Evolutionary conservation across 257 asterid genomes (phyloP).

Genomic region (Fraxinus americana): DNA sequence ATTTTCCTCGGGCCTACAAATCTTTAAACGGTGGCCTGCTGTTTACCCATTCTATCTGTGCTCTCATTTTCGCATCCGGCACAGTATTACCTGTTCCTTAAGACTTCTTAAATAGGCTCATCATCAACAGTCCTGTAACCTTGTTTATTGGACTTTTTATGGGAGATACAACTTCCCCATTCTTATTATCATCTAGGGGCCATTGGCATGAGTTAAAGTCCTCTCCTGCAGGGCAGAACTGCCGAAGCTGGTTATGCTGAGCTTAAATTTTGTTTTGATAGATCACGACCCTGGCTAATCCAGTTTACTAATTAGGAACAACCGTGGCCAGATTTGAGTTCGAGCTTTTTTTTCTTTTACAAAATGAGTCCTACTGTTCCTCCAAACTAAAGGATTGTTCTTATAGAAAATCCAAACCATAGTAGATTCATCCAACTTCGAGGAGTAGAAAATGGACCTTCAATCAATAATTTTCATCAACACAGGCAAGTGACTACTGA

Average conservation of each 20-base stretch:
- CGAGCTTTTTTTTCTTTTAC: not conserved
- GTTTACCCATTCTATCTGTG: not conserved
- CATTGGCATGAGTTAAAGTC: too few species aligned
- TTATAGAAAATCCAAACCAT: not conserved
- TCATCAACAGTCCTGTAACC: too few species aligned
- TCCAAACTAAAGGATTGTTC: not conserved
- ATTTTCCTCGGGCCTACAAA: not conserved
- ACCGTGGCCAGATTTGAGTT: not conserved
- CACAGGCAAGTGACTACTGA: not conserved
- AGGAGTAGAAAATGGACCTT: not conserved
- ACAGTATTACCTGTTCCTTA: too few species aligned
- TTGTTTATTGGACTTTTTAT: too few species aligned
- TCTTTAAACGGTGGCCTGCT: not conserved
- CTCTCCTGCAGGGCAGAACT: too few species aligned
- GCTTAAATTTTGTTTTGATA: not conserved
- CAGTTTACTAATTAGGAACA: not conserved
- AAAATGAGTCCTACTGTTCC: not conserved
- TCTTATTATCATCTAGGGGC: too few species aligned
- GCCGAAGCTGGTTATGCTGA: not conserved
- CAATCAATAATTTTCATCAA: not conserved
- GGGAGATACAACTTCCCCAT: too few species aligned
- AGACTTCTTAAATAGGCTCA: too few species aligned
- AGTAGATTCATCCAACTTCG: not conserved
- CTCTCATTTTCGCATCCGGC: too few species aligned
- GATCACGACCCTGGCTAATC: not conserved